Base-by-base conservation (phyloP, 2,329 filamentous ascomycete species). In the Colletotrichum sp. region DNA sequence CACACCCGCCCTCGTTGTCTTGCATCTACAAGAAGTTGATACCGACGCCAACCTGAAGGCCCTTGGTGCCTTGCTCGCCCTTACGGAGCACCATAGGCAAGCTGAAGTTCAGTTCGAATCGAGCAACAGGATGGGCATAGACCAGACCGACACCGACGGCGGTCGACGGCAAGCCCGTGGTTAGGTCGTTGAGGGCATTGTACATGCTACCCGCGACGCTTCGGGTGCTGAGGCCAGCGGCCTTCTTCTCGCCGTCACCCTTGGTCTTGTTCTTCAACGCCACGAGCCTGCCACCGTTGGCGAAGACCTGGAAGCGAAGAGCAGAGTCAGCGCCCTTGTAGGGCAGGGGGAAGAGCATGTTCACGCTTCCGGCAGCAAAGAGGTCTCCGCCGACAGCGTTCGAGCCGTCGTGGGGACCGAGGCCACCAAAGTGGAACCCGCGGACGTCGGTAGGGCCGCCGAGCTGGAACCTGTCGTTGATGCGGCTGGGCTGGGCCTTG, bases 71-170 rank as follows among this genome's bases (percentile, higher is more conserved):
- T 80, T 97, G 93, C 86, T 99, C 97, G 44, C 95, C 96, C 78
- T 91, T 93, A 75, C 97, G 91, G 81, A 95, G 85, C 21, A 96
- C 93, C 75, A 99, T 84, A 2, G 97, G 97, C 79, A 99, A 85
- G 80, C 95, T 96, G 83, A 99, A 98, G 85, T 99, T 99, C 79
- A 99, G 88, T 87, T 99, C 97, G 78, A 99, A 98, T 72, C 97
- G 89, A 13, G 97, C 97, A 24, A 96, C 94, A 0, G 96, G 96
- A 82, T 99, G 96, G 5, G 96, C 97, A 83, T 99, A 99, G 2
- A 99, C 96, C 26, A 99, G 87, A 1, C 97, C 97, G 15, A 98
- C 86, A 30, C 97, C 97, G 2, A 95, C 96, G 3, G 96, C 94
- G 39, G 96, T 88, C 83, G 95, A 98, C 0, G 97, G 97, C 32